Evolutionary conservation across 208 protist species (phyloP), one percentile per base, ranked within the genome.

Genomic region (Phytomonas serpens): DNA sequence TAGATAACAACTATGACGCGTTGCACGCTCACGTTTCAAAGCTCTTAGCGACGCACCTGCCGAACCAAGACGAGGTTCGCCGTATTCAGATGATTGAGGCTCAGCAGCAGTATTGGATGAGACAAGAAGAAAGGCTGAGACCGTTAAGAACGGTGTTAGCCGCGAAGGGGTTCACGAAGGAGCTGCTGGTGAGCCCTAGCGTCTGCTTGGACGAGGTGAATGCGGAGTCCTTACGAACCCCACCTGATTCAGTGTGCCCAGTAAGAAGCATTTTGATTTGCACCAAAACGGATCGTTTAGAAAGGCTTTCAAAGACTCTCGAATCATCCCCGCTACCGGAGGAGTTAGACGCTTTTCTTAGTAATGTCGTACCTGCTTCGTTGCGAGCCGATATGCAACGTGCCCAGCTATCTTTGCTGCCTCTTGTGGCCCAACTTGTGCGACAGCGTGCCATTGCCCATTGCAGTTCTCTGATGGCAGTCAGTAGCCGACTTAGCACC

Each of bases 51-150:
- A 79, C 71, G 19, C 79, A 85, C 52, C 66, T 92, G 31, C 90
- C 87, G 0, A 84, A 67, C 30, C 83, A 92, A 47, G 90, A 93
- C 63, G 84, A 93, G 73, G 88, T 95, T 19, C 86, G 83, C 0
- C 78, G 80, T 32, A 72, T 91, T 74, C 78, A 86, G 75, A 78
- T 90, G 64, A 77, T 83, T 31, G 80, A 92, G 64, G 80, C 80
- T 31, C 80, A 84, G 72, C 85, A 85, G 67, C 74, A 72, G 7
- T 86, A 88, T 69, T 92, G 90, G 86, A 69, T 75, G 3, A 73
- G 42, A 9, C 83, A 89, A 69, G 83, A 89, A 82, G 42, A 77
- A 66, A 66, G 75, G 75, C 30, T 82, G 61, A 34, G 27, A 72
- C 3, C 36, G 63, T 79, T 61, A 72, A 66, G 65, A 73, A 9